Base-by-base conservation (phyloP, 192 early-diverging fungal genomes). In the Cladochytrium replicatum region DNA sequence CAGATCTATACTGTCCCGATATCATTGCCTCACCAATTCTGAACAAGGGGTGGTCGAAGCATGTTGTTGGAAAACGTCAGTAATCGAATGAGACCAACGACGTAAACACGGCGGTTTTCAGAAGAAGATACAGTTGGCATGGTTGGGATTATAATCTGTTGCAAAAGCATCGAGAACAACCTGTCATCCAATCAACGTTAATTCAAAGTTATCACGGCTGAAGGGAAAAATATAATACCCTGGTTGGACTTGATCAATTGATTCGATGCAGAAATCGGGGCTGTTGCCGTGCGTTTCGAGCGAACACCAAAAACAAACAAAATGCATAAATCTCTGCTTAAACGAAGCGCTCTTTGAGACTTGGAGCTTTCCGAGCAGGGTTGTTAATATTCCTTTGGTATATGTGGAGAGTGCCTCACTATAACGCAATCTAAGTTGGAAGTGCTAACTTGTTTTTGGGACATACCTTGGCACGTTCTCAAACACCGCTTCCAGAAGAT, bases 401-500 rank as follows among this genome's bases (percentile, higher is more conserved):
- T n/a, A n/a, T n/a, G n/a, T n/a, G n/a, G n/a, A n/a, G n/a, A n/a
- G n/a, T n/a, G n/a, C n/a, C n/a, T n/a, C n/a, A n/a, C n/a, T n/a
- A n/a, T n/a, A n/a, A n/a, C n/a, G n/a, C n/a, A n/a, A n/a, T n/a
- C n/a, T n/a, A n/a, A n/a, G n/a, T n/a, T n/a, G n/a, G n/a, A n/a
- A n/a, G n/a, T n/a, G n/a, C n/a, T n/a, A n/a, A n/a, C n/a, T n/a
- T n/a, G n/a, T n/a, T n/a, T n/a, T n/a, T n/a, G n/a, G n/a, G n/a
- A n/a, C n/a, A n/a, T n/a, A 79, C 65, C 68, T 68, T n/a, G 91
- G 85, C 3, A 89, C 69, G 57, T 83, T 75, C 42, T 83, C 64
- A 48, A 90, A 82, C 34, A 95, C 72, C 8, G 86, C 64, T 49
- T 72, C 62, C 48, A 99, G 61, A 42, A 99, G 70, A 23, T 81